These are phyloP conservation scores for Punica granatum DNA, from an alignment of 345 rosid species.

Conservation along the genomic window DNA sequence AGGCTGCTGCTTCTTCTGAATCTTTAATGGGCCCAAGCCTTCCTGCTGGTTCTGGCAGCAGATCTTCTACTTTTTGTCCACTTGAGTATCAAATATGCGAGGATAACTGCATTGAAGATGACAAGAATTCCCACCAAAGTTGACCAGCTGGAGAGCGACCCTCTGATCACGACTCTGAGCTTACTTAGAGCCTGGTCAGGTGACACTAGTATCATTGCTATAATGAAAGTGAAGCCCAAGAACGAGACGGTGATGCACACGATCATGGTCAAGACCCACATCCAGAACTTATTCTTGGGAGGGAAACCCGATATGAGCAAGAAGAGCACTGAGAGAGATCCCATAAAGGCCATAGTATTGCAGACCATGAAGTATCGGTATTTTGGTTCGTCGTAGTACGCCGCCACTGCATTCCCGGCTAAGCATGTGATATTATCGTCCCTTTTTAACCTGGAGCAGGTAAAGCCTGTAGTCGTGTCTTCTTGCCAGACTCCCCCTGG, in stretches of 20 bases:
- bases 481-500: conserved; percentile 4
- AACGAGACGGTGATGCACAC: neutral
- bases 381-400: neutral
- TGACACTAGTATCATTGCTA: neutral
- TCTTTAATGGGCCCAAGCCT: no score
- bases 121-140: conserved; percentile 35
- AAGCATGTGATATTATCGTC: neutral
- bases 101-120: neutral
- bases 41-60: no score
- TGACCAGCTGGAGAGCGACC: neutral
- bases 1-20: no score
- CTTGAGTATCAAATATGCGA: neutral
- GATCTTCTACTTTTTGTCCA: neutral
- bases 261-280: neutral
- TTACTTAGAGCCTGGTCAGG: neutral
- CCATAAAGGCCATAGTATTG: neutral
- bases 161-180: neutral
- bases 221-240: conserved; percentile 2
- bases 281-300: neutral
- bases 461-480: neutral
- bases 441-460: neutral
- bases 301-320: neutral
- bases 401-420: neutral
- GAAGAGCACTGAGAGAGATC: neutral
- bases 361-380: neutral